These are phyloP conservation scores for Cercospora beticola DNA, from an alignment of 2,329 filamentous ascomycete genomes.

Conservation along the genomic window DNA sequence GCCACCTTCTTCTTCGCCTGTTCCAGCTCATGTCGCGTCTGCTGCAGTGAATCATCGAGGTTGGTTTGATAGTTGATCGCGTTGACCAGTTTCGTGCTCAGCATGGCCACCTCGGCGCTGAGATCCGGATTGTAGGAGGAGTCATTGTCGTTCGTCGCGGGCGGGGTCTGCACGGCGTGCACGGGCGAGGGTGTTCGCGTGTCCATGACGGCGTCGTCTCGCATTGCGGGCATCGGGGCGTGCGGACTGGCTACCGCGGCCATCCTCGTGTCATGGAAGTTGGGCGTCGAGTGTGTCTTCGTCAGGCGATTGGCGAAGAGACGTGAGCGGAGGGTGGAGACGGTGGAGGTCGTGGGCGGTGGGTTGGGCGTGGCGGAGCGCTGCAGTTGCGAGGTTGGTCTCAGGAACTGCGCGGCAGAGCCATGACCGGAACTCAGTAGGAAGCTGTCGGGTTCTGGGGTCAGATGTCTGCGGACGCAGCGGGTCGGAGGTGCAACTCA, in stretches of 20 bases:
- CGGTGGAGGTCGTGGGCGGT: neutral
- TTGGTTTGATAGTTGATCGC: conserved; percentile 95
- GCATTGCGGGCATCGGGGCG: conserved; percentile 17
- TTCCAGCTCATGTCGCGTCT: conserved; percentile 80
- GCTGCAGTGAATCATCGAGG: conserved; percentile 82
- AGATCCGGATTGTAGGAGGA: conserved; percentile 56
- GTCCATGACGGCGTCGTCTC: conserved; percentile 39
- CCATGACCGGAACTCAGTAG: conserved; percentile 2
- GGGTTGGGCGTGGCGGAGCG: conserved; percentile 3
- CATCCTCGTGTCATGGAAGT: conserved; percentile 27
- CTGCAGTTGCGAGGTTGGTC: conserved; percentile 1
- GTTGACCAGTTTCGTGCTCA: conserved; percentile 94
- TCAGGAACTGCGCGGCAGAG: conserved; percentile 1
- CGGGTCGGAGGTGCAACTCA: neutral
- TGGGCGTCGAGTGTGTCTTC: conserved; percentile 27
- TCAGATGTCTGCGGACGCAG: neutral
- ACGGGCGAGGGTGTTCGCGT: conserved; percentile 45
- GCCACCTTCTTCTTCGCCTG: conserved; percentile 65
- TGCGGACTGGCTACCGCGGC: conserved; percentile 25
- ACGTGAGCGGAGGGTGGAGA: conserved; percentile 22
- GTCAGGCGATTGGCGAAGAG: conserved; percentile 23
- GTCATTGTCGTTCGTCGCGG: conserved; percentile 10
- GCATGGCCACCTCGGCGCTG: conserved; percentile 75
- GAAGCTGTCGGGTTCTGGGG: neutral
- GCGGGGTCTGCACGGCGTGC: conserved; percentile 14